Evolutionary conservation across 2,329 filamentous ascomycete species (phyloP).

Genomic region (Cladosporium velox): DNA sequence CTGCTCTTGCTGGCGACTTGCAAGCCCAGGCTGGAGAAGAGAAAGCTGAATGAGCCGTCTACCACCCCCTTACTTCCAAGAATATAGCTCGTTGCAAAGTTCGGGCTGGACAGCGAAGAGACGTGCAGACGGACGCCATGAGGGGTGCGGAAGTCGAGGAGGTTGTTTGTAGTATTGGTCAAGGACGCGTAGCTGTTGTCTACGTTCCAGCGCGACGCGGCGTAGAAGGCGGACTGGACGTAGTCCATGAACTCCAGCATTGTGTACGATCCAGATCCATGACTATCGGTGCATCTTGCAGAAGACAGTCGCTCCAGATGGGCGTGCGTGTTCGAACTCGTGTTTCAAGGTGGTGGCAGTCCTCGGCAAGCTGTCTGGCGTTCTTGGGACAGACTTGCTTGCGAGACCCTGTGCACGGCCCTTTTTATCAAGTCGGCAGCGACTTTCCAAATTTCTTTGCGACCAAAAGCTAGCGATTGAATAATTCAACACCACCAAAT

Average conservation of each 20-base stretch:
- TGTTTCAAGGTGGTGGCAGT: conserved; percentile 2
- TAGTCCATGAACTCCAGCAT: conserved; percentile 99
- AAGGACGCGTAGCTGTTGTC: conserved; percentile 90
- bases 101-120: conserved; percentile 85
- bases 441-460: conserved; percentile 16
- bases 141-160: conserved; percentile 87
- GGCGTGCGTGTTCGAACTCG: background rate
- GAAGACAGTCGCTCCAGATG: conserved; percentile 5
- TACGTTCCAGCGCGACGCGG: conserved; percentile 81
- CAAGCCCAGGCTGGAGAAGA: conserved; percentile 86
- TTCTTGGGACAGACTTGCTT: background rate
- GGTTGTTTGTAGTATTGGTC: conserved; percentile 78
- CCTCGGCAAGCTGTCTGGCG: background rate
- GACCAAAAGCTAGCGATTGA: background rate
- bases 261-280: conserved; percentile 18
- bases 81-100: conserved; percentile 93
- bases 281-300: conserved; percentile 14
- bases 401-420: conserved; percentile 7
- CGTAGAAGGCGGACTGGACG: conserved; percentile 86
- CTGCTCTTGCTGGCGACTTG: conserved; percentile 68
- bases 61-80: conserved; percentile 87
- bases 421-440: conserved; percentile 1
- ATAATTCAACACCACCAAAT: conserved; percentile 8
- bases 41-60: conserved; percentile 94
- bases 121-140: conserved; percentile 81